Conservation (phyloP, 257 asterid species). For the Mitragyna speciosa region DNA sequence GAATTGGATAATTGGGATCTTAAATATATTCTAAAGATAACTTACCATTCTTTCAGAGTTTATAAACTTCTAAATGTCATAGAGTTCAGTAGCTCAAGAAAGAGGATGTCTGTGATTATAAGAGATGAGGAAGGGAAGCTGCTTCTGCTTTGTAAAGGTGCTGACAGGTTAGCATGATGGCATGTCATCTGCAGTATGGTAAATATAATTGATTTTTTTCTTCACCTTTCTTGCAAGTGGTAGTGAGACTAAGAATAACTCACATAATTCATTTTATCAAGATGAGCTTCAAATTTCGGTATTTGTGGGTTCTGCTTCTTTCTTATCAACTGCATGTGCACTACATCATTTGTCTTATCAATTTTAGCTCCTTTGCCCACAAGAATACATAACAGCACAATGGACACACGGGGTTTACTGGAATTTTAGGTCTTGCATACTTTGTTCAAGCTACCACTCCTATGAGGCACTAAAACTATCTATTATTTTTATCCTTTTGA, state of each 20-base stretch:
- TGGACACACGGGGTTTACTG: neutral
- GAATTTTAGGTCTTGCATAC: neutral
- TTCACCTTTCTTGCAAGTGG: neutral
- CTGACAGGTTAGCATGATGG: constrained; percentile 61
- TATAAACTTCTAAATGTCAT: constrained; percentile 53
- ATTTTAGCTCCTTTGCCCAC: neutral
- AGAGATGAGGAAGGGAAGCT: constrained; percentile 62
- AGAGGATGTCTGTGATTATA: constrained; percentile 70
- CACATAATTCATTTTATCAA: neutral
- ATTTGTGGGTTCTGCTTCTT: neutral
- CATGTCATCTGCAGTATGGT: constrained; percentile 7
- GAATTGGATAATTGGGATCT: neutral
- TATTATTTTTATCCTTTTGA: neutral
- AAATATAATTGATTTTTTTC: neutral
- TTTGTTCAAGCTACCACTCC: neutral
- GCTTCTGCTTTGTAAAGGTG: constrained; percentile 67
- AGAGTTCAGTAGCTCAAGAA: constrained; percentile 69
- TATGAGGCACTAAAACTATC: neutral
- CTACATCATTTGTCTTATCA: neutral
- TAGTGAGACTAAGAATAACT: neutral
- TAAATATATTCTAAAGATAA: constrained; percentile 4
- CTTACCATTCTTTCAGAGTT: constrained; percentile 41
- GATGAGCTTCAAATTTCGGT: neutral
- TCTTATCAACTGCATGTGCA: neutral
- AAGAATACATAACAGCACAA: neutral